phyloP scores from a whole-genome alignment of 148 eudicot species.

The Silene conica region DNA sequence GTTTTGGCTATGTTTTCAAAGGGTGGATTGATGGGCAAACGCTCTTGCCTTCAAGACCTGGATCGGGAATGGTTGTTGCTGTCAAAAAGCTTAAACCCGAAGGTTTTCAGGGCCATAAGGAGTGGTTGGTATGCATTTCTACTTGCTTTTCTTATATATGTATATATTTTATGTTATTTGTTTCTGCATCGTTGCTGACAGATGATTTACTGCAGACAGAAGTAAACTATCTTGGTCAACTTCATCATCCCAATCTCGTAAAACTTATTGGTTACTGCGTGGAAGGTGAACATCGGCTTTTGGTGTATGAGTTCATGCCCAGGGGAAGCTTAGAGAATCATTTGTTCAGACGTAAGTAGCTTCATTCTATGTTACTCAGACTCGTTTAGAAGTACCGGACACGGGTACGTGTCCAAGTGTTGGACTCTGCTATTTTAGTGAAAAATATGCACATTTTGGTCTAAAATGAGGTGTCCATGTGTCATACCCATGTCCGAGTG shows the following conservation, averaged over 20 bases:
- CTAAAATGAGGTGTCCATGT: too few species aligned
- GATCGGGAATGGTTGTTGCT: conserved; percentile 82
- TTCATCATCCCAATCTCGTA: conserved; percentile 69
- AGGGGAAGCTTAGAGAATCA: conserved; percentile 91
- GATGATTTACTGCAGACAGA: conserved; percentile 52
- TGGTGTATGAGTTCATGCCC: conserved; percentile 85
- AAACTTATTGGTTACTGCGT: conserved; percentile 76
- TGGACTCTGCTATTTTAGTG: too few species aligned
- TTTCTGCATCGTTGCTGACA: conserved; percentile 15
- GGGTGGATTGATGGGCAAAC: conserved; percentile 83
- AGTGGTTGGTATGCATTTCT: conserved; percentile 71
- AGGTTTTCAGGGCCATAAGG: conserved; percentile 86
- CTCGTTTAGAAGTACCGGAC: too few species aligned
- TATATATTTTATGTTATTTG: not conserved
- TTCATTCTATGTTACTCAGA: too few species aligned
- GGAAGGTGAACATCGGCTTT: conserved; percentile 63
- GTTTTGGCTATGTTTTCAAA: conserved; percentile 77
- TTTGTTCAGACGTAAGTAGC: conserved; percentile 64
- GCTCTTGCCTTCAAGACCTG: conserved; percentile 62
- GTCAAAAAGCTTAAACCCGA: conserved; percentile 79
- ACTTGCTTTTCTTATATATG: not conserved
- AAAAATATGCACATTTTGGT: too few species aligned
- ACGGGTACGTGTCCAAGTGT: too few species aligned
- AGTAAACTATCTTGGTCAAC: conserved; percentile 70
- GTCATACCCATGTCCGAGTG: too few species aligned